A percentile compares a stretch with the other conserved stretches of the same genome.
phyloP scores from a whole-genome alignment of 441 rosid genomes.

The Gossypium schwendimanii region DNA sequence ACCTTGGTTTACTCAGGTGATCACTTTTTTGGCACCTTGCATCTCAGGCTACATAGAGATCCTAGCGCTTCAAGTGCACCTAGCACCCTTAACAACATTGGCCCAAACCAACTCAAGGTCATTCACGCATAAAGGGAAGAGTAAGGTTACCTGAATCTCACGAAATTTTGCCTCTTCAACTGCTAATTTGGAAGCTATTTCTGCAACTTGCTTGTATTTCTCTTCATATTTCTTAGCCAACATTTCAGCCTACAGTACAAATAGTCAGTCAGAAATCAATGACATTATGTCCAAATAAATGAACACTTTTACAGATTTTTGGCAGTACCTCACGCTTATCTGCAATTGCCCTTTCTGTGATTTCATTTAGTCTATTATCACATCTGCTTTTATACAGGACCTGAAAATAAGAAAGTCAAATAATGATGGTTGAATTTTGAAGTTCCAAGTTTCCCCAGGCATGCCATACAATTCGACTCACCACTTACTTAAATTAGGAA shows the following conservation, averaged over 20 bases:
- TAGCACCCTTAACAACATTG: not conserved
- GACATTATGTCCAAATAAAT: conserved; percentile 9
- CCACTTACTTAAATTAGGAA: not conserved
- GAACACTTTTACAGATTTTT: conserved; percentile 4
- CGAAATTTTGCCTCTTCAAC: conserved; percentile 93
- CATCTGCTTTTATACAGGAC: conserved; percentile 91
- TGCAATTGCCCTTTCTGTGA: conserved; percentile 82
- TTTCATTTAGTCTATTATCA: conserved; percentile 87
- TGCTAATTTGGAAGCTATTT: conserved; percentile 84
- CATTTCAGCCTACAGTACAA: conserved; percentile 61
- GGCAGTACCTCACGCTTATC: conserved; percentile 83
- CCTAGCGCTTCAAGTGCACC: too few relatives aligned
- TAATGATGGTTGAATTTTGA: conserved; percentile 9
- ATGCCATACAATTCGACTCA: not conserved
- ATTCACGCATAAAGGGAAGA: not conserved
- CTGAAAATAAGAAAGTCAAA: conserved; percentile 28
- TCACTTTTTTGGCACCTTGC: too few relatives aligned
- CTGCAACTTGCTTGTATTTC: conserved; percentile 95
- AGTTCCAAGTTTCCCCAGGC: conserved; percentile 7
- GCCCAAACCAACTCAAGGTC: conserved; percentile 12
- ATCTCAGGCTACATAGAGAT: too few relatives aligned
- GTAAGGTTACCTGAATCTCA: conserved; percentile 65
- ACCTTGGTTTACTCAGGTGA: too few relatives aligned
- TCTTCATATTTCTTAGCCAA: conserved; percentile 92
- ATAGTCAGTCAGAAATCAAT: conserved; percentile 17